Evolutionary conservation across 306 rosid species (phyloP), one percentile per base, ranked within the genome.

Genomic region (Cotoneaster glaucophyllus): DNA sequence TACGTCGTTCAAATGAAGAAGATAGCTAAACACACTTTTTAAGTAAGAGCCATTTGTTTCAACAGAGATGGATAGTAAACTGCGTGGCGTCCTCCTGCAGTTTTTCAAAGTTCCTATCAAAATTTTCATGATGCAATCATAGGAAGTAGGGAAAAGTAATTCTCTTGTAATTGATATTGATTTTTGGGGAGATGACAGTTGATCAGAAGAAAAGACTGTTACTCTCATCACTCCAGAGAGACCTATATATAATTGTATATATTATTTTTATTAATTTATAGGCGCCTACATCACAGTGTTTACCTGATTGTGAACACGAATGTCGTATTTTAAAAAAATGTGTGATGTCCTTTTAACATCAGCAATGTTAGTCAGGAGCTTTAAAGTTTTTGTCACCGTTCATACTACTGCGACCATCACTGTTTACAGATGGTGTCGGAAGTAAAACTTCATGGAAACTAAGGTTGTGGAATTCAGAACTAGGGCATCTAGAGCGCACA

Each of bases 301-400:
- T 71, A 69, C 54, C 79, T 58, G 77, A 64, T 39, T 57, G 48
- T 57, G 79, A 74, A 67, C 64, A 79, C 70, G 85, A 79, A 79
- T 75, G 86, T 77, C 21, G 54, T 48, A 14, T 48, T 45, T 48
- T 15, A 1, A 14, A 48, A 4, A 14, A 48, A 17, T 5, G 54
- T 15, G 18, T 41, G 37, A 10, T 69, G 87, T 76, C 90, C 86
- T 85, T 80, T 86, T 91, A 85, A 89, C 91, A 82, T 83, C 93
- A 34, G 41, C 41, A 34, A 7, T 34, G 41, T 7, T 34, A 34
- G 41, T 7, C 41, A 87, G 70, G 45, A 54, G 15, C 90, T 83
- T 79, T 76, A 80, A 63, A 82, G 80, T 59, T 69, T 65, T 69
- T 62, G 77, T 82, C 83, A 67, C 85, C 79, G 82, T 68, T 64